phyloP scores from a whole-genome alignment of 2,329 filamentous ascomycete species.

The Nemania diffusa region DNA sequence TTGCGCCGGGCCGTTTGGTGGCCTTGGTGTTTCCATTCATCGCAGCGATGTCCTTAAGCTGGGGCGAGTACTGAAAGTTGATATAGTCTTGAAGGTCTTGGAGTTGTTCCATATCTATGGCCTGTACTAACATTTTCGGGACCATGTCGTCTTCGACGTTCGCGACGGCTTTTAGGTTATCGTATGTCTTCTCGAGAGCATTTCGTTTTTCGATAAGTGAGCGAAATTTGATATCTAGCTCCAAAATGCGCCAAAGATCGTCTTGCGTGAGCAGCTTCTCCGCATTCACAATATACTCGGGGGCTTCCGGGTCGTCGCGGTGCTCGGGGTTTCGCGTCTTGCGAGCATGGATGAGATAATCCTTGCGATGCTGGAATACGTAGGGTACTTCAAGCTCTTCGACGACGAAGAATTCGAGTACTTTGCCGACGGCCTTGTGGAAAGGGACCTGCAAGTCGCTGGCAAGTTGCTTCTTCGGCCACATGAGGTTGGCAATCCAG shows the following conservation, averaged over 20 bases:
- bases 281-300: constrained; percentile 78
- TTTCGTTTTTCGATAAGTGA: constrained; percentile 93
- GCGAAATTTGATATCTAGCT: constrained; percentile 94
- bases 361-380: constrained; percentile 97
- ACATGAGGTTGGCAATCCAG: constrained; percentile 92
- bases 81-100: constrained; percentile 97
- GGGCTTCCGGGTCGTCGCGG: constrained; percentile 74
- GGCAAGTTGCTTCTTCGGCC: constrained; percentile 83
- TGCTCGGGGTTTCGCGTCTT: constrained; percentile 71
- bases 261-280: constrained; percentile 92
- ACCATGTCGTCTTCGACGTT: constrained; percentile 78
- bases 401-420: constrained; percentile 93
- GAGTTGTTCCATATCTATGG: constrained; percentile 90
- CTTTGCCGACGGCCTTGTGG: constrained; percentile 86
- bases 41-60: constrained; percentile 82
- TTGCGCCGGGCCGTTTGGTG: constrained; percentile 83
- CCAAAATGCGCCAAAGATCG: constrained; percentile 94
- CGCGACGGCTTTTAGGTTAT: constrained; percentile 72
- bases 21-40: constrained; percentile 71
- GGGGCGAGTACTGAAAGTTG: constrained; percentile 88
- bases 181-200: constrained; percentile 80
- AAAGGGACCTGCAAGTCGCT: constrained; percentile 82
- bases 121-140: constrained; percentile 82
- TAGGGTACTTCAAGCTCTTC: constrained; percentile 97
- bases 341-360: constrained; percentile 92